Base-by-base conservation (phyloP, 495 filamentous ascomycete species). In the Lichina pygmaea region DNA sequence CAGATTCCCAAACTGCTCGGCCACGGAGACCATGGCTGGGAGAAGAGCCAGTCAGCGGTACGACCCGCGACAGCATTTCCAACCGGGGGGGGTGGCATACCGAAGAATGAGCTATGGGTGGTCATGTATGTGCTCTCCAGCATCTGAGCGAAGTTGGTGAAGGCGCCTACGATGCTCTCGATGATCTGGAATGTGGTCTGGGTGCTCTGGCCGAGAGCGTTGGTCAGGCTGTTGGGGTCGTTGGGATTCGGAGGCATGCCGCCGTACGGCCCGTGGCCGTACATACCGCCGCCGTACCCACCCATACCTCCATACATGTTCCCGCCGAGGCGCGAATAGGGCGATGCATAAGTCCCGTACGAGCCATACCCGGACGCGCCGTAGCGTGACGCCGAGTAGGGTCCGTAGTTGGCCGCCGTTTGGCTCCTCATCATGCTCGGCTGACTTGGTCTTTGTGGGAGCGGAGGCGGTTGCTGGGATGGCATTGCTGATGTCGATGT, bases 121-220 rank as follows among this genome's bases (percentile, higher is more conserved):
- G 91, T 89, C 91, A 99, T 95, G 54, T 93, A 99, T 9, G 91
- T 95, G 60, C 86, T 94, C 62, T 99, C 89, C 9, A 99, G 69
- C 91, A 99, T 95, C 67, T 99, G 91, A 13, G 91, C 86, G 56
- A 99, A 93, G 2, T 91, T 91, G 32, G 86, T 82, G 61, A 89
- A 94, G 12, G 91, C 86, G n/a, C 82, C 78, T n/a, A 95, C 89
- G 40, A 99, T 80, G 50, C 84, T 89, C 63, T 99, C 91, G 38
- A 99, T 84, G 67, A 95, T 81, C 67, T 95, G 89, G 56, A 99
- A 99, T 2, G 91, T 95, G n/a, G 86, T 80, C 52, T 86, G 81
- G 0, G 91, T 99, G 61, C 75, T 86, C 55, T 85, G 82, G 53
- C 70, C 77, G 63, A 95, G 93, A 15, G 77, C 76, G 54, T 86